These are phyloP conservation scores for Aspergillus sp. DNA, from an alignment of 2,329 filamentous ascomycete genomes.

Conservation along the genomic window DNA sequence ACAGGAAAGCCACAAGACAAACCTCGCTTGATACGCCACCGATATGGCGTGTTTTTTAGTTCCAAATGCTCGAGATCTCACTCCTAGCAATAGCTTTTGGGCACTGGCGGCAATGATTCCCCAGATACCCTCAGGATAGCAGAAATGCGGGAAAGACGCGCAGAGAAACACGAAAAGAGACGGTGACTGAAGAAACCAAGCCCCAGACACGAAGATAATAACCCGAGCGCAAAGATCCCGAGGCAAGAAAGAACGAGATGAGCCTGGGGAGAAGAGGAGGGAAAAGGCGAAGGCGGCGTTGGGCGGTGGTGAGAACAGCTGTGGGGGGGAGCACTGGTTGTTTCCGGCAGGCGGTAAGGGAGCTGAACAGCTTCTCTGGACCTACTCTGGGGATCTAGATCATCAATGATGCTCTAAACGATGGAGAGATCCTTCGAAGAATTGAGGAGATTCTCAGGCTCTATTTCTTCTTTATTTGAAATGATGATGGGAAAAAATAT, in stretches of 20 bases:
- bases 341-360: slow-evolving; percentile 20
- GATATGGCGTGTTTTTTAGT: too few relatives aligned
- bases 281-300: slow-evolving; percentile 14
- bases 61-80: not conserved
- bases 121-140: not conserved
- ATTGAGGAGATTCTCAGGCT: too few relatives aligned
- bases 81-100: not conserved
- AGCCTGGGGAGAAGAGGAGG: slow-evolving; percentile 1
- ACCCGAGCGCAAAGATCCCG: not conserved
- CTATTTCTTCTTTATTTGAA: too few relatives aligned
- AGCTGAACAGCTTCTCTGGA: too few relatives aligned
- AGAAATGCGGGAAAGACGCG: not conserved
- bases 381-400: too few relatives aligned
- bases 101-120: not conserved
- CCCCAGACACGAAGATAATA: not conserved
- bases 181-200: not conserved
- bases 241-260: slow-evolving; percentile 1
- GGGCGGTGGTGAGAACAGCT: slow-evolving; percentile 10
- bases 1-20: too few relatives aligned
- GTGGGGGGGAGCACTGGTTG: slow-evolving; percentile 13
- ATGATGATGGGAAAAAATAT: too few relatives aligned
- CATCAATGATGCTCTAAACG: too few relatives aligned
- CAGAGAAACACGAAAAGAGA: not conserved
- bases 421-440: too few relatives aligned
- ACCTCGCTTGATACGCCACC: too few relatives aligned